phyloP scores from a whole-genome alignment of 441 rosid species.

The Hypseocharis bilobata region DNA sequence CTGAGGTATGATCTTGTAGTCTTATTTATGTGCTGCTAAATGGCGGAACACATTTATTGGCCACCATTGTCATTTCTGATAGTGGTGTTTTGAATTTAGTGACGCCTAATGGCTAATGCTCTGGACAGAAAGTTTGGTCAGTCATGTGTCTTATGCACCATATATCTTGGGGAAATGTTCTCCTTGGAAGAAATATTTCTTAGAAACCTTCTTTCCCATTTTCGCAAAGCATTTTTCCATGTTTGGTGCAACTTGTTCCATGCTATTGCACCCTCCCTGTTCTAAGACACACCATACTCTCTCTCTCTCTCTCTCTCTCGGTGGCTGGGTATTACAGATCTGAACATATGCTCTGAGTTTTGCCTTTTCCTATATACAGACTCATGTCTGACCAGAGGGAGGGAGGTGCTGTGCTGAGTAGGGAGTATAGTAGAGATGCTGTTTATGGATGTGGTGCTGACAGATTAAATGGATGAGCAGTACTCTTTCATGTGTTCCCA shows the following conservation, averaged over 20 bases:
- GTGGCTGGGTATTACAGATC: no score
- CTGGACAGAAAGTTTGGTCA: not conserved
- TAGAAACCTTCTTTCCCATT: not conserved
- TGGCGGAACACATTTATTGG: not conserved
- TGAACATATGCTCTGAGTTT: no score
- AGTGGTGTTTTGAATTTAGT: not conserved
- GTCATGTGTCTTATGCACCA: not conserved
- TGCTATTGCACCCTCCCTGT: no score
- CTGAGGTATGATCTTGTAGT: conserved; percentile 50
- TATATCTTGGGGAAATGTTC: not conserved
- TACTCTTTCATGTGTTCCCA: not conserved
- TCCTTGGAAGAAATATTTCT: not conserved
- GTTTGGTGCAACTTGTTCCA: not conserved
- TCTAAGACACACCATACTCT: no score
- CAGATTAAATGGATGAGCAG: no score
- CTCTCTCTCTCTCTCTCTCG: no score
- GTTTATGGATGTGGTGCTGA: no score
- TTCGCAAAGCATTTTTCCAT: not conserved
- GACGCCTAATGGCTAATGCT: not conserved
- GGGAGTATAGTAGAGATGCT: no score
- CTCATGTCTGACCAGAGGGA: no score
- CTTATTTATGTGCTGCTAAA: conserved; percentile 11
- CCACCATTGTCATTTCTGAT: not conserved
- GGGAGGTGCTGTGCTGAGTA: no score
- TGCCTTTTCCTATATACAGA: no score